These are phyloP conservation scores for Teunomyces aglyptinius DNA, from an alignment of 805 yeast species.

Conservation along the genomic window DNA sequence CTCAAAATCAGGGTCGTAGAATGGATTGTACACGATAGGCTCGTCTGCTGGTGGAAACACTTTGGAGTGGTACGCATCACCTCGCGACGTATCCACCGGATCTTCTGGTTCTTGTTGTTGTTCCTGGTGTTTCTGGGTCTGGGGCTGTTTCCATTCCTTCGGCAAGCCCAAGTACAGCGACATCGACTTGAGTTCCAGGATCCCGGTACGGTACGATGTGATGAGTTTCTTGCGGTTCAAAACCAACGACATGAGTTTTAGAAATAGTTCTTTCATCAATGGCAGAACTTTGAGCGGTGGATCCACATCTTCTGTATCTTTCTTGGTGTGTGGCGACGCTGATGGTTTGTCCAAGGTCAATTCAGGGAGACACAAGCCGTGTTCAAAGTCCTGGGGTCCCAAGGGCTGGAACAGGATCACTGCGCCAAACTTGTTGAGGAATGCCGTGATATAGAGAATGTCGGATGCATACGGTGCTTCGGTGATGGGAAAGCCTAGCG, in stretches of 20 bases:
- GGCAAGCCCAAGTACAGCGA: constrained; percentile 33
- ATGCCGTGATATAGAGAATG: constrained; percentile 31
- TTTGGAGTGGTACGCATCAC: constrained; percentile 14
- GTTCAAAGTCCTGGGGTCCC: constrained; percentile 40
- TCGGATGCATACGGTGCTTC: constrained; percentile 30
- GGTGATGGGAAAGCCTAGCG: constrained; percentile 32
- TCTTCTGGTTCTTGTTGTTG: constrained; percentile 7
- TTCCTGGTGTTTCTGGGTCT: constrained; percentile 7
- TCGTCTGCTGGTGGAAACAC: constrained; percentile 1
- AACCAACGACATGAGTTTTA: constrained; percentile 30
- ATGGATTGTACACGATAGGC: constrained; percentile 18
- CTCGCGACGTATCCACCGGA: constrained; percentile 24
- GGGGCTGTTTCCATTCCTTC: constrained; percentile 34
- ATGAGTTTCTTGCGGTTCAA: constrained; percentile 33
- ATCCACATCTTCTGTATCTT: not conserved
- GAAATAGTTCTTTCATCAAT: constrained; percentile 33
- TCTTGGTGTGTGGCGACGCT: not conserved
- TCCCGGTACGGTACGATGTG: constrained; percentile 26
- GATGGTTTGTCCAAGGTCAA: constrained; percentile 3
- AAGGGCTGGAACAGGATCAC: constrained; percentile 20
- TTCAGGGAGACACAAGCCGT: constrained; percentile 28
- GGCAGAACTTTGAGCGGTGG: constrained; percentile 18
- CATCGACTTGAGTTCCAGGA: constrained; percentile 32
- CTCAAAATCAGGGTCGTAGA: constrained; percentile 26
- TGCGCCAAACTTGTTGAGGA: constrained; percentile 28